Conservation (phyloP, 306 rosid species). For the Cicer arietinum region DNA sequence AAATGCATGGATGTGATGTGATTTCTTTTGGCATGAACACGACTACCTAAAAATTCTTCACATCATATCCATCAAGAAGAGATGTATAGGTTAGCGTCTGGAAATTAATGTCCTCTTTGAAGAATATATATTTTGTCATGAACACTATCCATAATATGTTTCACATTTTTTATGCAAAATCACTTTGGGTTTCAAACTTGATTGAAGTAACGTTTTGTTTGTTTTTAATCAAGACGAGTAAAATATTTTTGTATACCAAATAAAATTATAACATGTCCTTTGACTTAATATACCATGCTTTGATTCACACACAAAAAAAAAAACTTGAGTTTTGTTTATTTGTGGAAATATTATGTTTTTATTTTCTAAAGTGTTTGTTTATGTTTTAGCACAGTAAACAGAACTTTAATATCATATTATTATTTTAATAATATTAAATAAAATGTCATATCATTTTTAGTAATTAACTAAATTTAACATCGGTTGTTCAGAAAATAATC, state of each 20-base stretch:
- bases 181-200: background rate
- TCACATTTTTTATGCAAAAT: background rate
- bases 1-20: slow-evolving; percentile 41
- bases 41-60: slow-evolving; percentile 52
- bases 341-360: too few relatives aligned
- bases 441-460: too few relatives aligned
- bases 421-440: too few relatives aligned
- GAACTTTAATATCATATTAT: too few relatives aligned
- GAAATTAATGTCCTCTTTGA: slow-evolving; percentile 1
- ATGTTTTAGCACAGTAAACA: too few relatives aligned
- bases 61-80: background rate
- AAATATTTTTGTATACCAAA: background rate
- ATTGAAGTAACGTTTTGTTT: slow-evolving; percentile 20
- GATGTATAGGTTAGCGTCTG: background rate
- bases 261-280: background rate
- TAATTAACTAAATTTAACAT: too few relatives aligned
- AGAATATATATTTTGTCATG: background rate
- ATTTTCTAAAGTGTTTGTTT: too few relatives aligned
- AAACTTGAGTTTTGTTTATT: too few relatives aligned
- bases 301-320: too few relatives aligned
- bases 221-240: background rate
- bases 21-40: slow-evolving; percentile 48
- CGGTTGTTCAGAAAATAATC: too few relatives aligned
- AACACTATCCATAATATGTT: slow-evolving; percentile 15
- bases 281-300: too few relatives aligned